Evolutionary conservation across 2,329 filamentous ascomycete species (phyloP).

Genomic region (Fusarium continuum): DNA sequence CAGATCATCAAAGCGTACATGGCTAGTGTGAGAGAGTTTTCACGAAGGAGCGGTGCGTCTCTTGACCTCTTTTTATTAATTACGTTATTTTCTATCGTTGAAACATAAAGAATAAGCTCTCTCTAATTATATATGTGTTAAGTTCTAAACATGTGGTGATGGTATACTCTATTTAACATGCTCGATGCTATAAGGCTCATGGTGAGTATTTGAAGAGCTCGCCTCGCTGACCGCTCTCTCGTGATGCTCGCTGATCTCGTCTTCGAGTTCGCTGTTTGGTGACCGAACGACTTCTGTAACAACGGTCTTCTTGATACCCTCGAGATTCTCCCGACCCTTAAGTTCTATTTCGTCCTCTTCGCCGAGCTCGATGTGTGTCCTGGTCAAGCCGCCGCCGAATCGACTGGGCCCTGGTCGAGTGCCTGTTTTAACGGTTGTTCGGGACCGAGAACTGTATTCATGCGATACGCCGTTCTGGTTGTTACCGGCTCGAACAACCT

Average conservation of each 20-base stretch:
- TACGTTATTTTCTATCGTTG: constrained; percentile 6
- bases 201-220: constrained; percentile 34
- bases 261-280: constrained; percentile 19
- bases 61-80: constrained; percentile 1
- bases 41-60: constrained; percentile 6
- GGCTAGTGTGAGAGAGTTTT: neutral
- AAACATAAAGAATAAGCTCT: neutral
- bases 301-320: constrained; percentile 39
- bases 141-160: constrained; percentile 2
- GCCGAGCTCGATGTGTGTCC: constrained; percentile 42
- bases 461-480: constrained; percentile 7
- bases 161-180: constrained; percentile 22
- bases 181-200: constrained; percentile 36
- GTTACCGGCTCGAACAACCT: constrained; percentile 36
- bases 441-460: constrained; percentile 38
- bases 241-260: constrained; percentile 39
- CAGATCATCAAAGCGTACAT: neutral
- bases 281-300: constrained; percentile 31
- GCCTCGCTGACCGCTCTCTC: constrained; percentile 42
- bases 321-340: constrained; percentile 35
- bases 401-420: constrained; percentile 22
- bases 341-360: constrained; percentile 41
- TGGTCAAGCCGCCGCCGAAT: constrained; percentile 29
- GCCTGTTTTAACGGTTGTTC: constrained; percentile 18
- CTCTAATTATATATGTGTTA: constrained; percentile 26